These are phyloP conservation scores for Melampsora larici-populina DNA, from an alignment of 1,284 basidiomycete species.

Conservation along the genomic window DNA sequence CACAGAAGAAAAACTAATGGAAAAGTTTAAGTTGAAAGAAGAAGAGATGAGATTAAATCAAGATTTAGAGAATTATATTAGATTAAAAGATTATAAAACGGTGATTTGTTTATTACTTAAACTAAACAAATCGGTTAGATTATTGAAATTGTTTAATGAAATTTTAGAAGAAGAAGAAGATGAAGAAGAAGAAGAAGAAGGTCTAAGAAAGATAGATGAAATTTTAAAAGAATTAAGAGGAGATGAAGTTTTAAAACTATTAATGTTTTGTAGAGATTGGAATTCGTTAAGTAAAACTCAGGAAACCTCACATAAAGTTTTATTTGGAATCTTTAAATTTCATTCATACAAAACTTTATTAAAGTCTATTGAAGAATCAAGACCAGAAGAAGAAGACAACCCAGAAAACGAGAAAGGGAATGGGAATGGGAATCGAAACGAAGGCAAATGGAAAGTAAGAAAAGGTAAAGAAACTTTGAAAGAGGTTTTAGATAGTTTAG, in stretches of 20 bases:
- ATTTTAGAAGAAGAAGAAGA: neutral
- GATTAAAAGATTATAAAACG: conserved; percentile 80
- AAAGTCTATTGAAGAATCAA: neutral
- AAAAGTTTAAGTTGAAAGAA: conserved; percentile 68
- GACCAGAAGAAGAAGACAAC: neutral
- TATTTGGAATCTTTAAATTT: conserved; percentile 26
- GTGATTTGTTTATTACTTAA: conserved; percentile 86
- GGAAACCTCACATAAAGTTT: conserved; percentile 8
- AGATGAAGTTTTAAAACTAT: conserved; percentile 19
- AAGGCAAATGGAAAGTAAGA: too few relatives aligned
- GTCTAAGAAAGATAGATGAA: too few relatives aligned
- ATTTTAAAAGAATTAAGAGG: neutral
- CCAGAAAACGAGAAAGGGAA: neutral
- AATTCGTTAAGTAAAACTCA: conserved; percentile 14
- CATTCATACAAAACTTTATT: neutral
- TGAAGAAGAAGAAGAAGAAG: neutral
- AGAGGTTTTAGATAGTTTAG: neutral
- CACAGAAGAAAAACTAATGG: conserved; percentile 70
- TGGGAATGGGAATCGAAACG: too few relatives aligned
- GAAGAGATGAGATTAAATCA: conserved; percentile 83
- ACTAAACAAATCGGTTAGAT: conserved; percentile 86
- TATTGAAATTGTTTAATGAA: conserved; percentile 69
- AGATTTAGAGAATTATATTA: conserved; percentile 86
- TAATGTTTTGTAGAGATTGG: conserved; percentile 26
- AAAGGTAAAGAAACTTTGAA: neutral